Evolutionary conservation across 2,329 filamentous ascomycete genomes (phyloP).

Genomic region (Clonostachys solani): DNA sequence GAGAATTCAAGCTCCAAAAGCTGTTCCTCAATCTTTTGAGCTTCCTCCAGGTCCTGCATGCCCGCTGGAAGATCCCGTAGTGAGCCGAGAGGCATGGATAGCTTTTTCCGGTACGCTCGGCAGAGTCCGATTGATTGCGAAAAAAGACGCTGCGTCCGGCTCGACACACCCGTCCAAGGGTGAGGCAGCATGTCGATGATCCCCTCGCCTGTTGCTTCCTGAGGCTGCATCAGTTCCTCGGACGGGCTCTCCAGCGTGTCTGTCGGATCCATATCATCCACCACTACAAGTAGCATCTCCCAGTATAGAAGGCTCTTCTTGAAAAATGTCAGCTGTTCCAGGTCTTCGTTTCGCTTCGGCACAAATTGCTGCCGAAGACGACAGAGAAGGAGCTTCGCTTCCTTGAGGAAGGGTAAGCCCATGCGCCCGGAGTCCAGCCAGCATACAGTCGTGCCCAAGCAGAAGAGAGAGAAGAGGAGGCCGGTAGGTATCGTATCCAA

Average conservation of each 20-base stretch:
- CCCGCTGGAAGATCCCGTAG: conserved; percentile 13
- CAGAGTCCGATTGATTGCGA: conserved; percentile 27
- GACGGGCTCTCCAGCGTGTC: too few relatives aligned
- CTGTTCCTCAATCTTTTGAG: conserved; percentile 24
- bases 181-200: conserved; percentile 15
- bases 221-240: conserved; percentile 8
- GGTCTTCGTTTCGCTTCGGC: conserved; percentile 9
- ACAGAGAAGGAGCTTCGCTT: conserved; percentile 15
- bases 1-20: conserved; percentile 22
- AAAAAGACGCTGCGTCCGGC: conserved; percentile 21
- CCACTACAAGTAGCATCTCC: conserved; percentile 30
- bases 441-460: conserved; percentile 31
- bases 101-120: conserved; percentile 21
- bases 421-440: conserved; percentile 29
- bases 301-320: conserved; percentile 32
- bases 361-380: conserved; percentile 14
- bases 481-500: conserved; percentile 21
- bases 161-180: conserved; percentile 31
- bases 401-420: conserved; percentile 24
- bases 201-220: conserved; percentile 6
- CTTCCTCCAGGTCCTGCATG: conserved; percentile 22
- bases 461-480: conserved; percentile 30
- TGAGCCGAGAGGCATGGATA: conserved; percentile 12
- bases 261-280: conserved; percentile 14
- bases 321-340: conserved; percentile 24